Evolutionary conservation across 2,329 filamentous ascomycete genomes (phyloP), one percentile per base, ranked within the genome.

Genomic region (Xylariaceae sp.): DNA sequence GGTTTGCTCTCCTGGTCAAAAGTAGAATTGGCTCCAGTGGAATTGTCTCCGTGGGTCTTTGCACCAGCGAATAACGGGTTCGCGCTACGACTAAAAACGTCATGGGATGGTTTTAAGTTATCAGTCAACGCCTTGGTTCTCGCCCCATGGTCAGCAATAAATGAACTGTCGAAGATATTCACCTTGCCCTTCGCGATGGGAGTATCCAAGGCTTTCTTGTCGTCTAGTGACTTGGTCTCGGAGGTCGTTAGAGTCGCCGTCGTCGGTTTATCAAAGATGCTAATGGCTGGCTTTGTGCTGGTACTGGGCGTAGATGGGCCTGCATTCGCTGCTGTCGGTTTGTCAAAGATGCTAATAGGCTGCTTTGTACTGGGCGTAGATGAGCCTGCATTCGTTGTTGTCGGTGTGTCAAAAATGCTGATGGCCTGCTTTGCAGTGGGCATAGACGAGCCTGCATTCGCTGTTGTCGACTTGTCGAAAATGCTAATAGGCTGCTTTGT

Each of bases 1-100:
- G 50, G 52, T 47, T 62, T 61, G 21, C 70, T 71, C 26, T 70
- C 66, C 8, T 67, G 61, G 13, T 68, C 68, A 50, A 76, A 76
- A 13, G 73, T 57, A 13, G 73, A 68, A 60, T 73, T 74, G 13
- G 66, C 47, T 18, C 62, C 49, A 3, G 61, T 48, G 5, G 67
- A 51, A 13, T 63, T 57, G 43, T 63, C 59, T 19, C 63, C 65
- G 37, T 69, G 68, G 1, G 65, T 53, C 49, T 69, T 54, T 34
- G 13, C 19, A 30, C 32, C 36, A 36, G 42, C 46, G 29, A 59
- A 59, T 42, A 59, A 43, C 12, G 60, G 57, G 34, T 58, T 62
- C 13, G 59, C 47, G 48, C 50, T 57, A 21, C 59, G 58, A 36
- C 61, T 65, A 39, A 66, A 68, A 15, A 63, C 37, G 45, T 50